Conservation (phyloP, 495 filamentous ascomycete species). For the Geoglossum glabrum region DNA sequence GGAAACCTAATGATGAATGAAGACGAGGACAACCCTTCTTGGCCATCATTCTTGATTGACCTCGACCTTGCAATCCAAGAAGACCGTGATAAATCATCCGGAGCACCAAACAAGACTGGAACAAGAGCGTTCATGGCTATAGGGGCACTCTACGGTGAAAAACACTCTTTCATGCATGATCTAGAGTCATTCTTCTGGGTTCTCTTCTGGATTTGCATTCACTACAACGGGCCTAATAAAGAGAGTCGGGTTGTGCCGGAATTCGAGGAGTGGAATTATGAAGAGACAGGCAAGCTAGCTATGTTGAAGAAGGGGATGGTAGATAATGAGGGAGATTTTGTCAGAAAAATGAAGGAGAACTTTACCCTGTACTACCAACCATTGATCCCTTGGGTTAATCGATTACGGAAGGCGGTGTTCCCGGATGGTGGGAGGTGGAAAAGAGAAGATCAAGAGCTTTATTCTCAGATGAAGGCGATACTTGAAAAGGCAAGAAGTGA, state of each 20-base stretch:
- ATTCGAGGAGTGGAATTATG: constrained; percentile 10
- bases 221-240: constrained; percentile 6
- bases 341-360: neutral
- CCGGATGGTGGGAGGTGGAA: neutral
- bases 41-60: constrained; percentile 16
- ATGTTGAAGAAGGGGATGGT: constrained; percentile 8
- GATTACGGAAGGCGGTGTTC: constrained; percentile 6
- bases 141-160: constrained; percentile 13
- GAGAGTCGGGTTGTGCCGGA: neutral
- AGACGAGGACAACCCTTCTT: constrained; percentile 13
- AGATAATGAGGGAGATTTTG: constrained; percentile 7
- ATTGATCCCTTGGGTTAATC: constrained; percentile 5
- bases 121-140: constrained; percentile 21
- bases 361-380: constrained; percentile 10
- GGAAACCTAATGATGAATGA: constrained; percentile 22
- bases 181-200: constrained; percentile 14
- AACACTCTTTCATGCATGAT: constrained; percentile 15
- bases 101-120: constrained; percentile 16
- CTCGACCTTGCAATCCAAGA: constrained; percentile 17
- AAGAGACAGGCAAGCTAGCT: constrained; percentile 8
- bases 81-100: constrained; percentile 9
- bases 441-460: neutral
- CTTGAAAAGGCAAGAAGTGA: neutral
- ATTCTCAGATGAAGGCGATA: neutral
- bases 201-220: too few species aligned